Percentiles rank a stretch among this genome's conserved stretches.
Evolutionary conservation across 192 early-diverging fungal genomes (phyloP).

Genomic region (Mortierella hygrophila): DNA sequence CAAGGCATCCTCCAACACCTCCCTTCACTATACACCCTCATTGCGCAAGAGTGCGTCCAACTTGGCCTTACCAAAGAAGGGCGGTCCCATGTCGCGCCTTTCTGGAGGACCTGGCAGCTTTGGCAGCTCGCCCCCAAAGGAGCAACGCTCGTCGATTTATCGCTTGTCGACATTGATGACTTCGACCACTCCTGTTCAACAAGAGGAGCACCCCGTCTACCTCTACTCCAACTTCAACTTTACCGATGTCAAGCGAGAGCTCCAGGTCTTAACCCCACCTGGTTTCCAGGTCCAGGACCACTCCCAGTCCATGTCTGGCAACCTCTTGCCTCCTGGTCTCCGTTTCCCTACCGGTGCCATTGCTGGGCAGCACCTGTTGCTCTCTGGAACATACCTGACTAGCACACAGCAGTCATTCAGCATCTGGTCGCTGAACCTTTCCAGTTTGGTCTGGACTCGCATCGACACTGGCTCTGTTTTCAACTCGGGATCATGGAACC

Average conservation of each 20-base stretch:
- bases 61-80: constrained; percentile 40
- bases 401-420: constrained; percentile 76
- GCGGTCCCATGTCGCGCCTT: constrained; percentile 37
- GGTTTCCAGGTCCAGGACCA: constrained; percentile 73
- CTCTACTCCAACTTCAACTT: constrained; percentile 91
- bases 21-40: constrained; percentile 31
- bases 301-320: constrained; percentile 76
- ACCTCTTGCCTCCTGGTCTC: constrained; percentile 76
- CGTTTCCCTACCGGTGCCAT: constrained; percentile 82
- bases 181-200: constrained; percentile 47
- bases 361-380: constrained; percentile 75
- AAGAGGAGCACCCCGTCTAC: constrained; percentile 72
- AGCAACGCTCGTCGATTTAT: constrained; percentile 46
- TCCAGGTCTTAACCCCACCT: constrained; percentile 77
- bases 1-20: constrained; percentile 26
- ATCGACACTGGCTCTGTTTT: constrained; percentile 79
- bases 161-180: constrained; percentile 45
- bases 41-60: constrained; percentile 54
- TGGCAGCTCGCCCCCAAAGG: constrained; percentile 42
- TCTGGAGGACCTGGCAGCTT: constrained; percentile 46
- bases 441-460: constrained; percentile 72
- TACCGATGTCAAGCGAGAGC: constrained; percentile 79
- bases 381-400: constrained; percentile 81
- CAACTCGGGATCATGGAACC: constrained; percentile 82
- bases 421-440: constrained; percentile 78